Evolutionary conservation across 495 filamentous ascomycete species (phyloP).

Genomic region (Astrocystis sublimbata): DNA sequence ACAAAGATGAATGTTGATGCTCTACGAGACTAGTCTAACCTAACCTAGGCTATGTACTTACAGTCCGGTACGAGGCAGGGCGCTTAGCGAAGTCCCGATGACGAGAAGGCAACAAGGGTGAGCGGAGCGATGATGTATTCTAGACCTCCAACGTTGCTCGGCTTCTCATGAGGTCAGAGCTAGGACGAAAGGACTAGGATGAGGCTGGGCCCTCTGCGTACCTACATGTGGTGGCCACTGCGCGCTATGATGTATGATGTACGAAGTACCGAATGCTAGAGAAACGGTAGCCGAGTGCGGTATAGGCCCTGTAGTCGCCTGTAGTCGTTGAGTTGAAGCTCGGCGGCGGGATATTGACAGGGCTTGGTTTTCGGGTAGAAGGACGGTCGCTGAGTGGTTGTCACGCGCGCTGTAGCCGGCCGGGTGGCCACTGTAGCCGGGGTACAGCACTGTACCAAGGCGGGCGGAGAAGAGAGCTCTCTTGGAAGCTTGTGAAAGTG

Average conservation of each 20-base stretch:
- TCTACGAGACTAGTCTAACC: background rate
- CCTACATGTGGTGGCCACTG: background rate
- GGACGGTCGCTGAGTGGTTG: constrained; percentile 34
- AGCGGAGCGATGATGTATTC: constrained; percentile 16
- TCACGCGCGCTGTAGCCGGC: constrained; percentile 30
- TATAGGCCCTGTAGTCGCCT: constrained; percentile 6
- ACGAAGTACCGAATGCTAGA: background rate
- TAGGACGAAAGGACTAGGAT: constrained; percentile 13
- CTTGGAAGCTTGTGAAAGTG: constrained; percentile 39
- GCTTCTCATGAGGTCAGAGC: constrained; percentile 6
- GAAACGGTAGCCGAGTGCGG: background rate
- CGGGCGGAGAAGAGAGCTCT: constrained; percentile 23
- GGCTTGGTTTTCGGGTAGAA: constrained; percentile 30
- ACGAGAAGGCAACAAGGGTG: constrained; percentile 12
- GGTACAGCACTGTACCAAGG: constrained; percentile 14
- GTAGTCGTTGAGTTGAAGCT: constrained; percentile 19
- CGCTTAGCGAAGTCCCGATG: background rate
- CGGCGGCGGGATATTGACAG: constrained; percentile 24
- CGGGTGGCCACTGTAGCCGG: constrained; percentile 12
- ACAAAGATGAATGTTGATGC: background rate
- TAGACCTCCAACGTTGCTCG: constrained; percentile 12
- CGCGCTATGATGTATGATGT: constrained; percentile 11
- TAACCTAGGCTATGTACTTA: too few species aligned
- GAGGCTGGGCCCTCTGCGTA: background rate
- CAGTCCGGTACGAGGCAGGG: background rate